Evolutionary conservation across 768 basidiomycete species (phyloP).

Genomic region (Boletellus sp.): DNA sequence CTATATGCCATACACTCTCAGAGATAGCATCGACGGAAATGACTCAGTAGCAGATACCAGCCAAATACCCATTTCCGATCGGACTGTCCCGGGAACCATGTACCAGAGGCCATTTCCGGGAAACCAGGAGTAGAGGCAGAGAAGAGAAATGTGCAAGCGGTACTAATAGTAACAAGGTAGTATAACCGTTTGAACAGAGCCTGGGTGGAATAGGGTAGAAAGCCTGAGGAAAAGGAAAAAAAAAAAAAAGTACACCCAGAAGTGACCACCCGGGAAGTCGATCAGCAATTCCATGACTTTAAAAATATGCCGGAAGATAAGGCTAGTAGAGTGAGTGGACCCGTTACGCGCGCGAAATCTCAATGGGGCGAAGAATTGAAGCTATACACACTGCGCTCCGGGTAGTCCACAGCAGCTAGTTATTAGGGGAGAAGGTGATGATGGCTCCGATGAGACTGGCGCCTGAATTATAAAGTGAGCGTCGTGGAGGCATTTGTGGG

Average conservation of each 20-base stretch:
- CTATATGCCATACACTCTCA: constrained; percentile 31
- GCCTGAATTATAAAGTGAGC: not conserved
- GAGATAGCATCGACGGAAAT: not conserved
- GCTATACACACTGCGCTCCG: not conserved
- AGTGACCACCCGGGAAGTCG: constrained; percentile 12
- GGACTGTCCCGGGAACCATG: constrained; percentile 47
- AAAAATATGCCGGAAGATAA: not conserved
- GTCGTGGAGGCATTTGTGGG: too few species aligned
- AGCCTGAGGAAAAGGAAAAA: constrained; percentile 9
- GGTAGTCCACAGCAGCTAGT: not conserved
- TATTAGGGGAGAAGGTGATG: not conserved
- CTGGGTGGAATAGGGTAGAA: constrained; percentile 18
- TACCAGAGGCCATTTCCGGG: constrained; percentile 80
- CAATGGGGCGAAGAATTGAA: not conserved
- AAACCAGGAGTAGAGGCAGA: constrained; percentile 39
- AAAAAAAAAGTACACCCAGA: constrained; percentile 16
- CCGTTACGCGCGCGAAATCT: not conserved
- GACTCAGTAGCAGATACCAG: constrained; percentile 40
- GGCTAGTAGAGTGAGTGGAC: not conserved
- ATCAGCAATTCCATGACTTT: constrained; percentile 21
- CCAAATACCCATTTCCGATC: constrained; percentile 71
- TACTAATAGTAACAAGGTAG: constrained; percentile 17
- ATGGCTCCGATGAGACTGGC: not conserved
- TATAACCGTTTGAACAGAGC: constrained; percentile 16
- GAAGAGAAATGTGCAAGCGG: constrained; percentile 15